A percentile compares a stretch with the other conserved stretches of the same genome.
phyloP scores from a whole-genome alignment of 176 grass and related monocot genomes.

The Neostapfia colusana region DNA sequence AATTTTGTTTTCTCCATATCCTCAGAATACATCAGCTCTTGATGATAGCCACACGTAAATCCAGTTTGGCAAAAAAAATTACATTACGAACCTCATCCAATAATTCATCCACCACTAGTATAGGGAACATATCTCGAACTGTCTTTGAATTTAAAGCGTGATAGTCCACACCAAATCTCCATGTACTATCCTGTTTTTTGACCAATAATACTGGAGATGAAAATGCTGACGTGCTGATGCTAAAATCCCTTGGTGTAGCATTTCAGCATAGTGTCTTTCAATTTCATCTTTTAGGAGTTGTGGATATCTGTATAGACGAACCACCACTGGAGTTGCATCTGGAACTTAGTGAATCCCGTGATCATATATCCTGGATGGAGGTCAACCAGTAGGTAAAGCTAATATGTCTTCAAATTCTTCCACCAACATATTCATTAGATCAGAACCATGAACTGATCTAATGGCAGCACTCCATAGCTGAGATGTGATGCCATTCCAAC shows the following conservation, averaged over 20 bases:
- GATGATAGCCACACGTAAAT: no score
- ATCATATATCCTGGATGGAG: not conserved
- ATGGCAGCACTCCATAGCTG: accelerated
- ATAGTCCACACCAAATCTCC: no score
- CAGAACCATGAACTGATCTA: no score
- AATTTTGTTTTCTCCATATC: no score
- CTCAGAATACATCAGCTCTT: no score
- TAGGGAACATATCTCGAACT: no score
- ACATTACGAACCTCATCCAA: no score
- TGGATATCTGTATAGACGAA: not conserved
- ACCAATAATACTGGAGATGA: not conserved
- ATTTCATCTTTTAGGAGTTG: not conserved
- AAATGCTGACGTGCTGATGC: not conserved
- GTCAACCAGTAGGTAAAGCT: no score
- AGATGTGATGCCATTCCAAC: not conserved
- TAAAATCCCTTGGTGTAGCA: not conserved
- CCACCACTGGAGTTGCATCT: not conserved
- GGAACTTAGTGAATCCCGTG: not conserved
- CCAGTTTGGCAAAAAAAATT: no score
- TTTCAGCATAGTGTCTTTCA: not conserved
- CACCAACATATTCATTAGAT: not conserved
- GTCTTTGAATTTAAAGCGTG: no score
- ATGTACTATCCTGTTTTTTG: no score
- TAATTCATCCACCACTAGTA: no score
- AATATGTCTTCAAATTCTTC: not conserved